Percentiles rank a stretch among this genome's conserved stretches.
These are phyloP conservation scores for Ulmus americana DNA, from an alignment of 331 rosid species.

Conservation along the genomic window DNA sequence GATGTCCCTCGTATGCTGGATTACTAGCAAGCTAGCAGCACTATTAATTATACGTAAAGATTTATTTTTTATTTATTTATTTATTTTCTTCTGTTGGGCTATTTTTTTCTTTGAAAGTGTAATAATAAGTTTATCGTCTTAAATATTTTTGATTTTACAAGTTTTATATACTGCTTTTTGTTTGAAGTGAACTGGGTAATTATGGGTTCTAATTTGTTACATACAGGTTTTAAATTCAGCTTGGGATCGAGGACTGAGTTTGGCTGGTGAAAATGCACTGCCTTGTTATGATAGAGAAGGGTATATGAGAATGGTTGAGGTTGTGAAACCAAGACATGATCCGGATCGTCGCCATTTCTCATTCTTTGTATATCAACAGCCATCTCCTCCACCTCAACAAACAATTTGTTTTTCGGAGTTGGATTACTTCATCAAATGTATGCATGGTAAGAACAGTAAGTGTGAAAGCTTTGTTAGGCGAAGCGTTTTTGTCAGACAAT, in stretches of 20 bases:
- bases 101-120: not conserved
- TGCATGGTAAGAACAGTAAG: constrained; percentile 65
- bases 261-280: constrained; percentile 82
- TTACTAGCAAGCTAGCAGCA: constrained; percentile 6
- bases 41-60: constrained; percentile 5
- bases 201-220: not conserved
- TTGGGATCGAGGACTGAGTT: constrained; percentile 68
- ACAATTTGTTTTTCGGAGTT: constrained; percentile 64
- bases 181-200: not conserved
- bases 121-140: not conserved
- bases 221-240: constrained; percentile 70
- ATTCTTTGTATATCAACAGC: constrained; percentile 73
- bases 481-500: not conserved
- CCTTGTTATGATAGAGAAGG: constrained; percentile 79
- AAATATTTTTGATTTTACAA: not conserved
- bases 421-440: constrained; percentile 74
- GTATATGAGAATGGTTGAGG: constrained; percentile 60
- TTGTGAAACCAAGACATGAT: constrained; percentile 84
- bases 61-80: too few species aligned
- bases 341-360: constrained; percentile 80
- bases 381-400: constrained; percentile 56
- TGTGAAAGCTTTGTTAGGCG: not conserved
- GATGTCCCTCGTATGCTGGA: not conserved
- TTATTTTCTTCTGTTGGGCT: too few species aligned
- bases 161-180: too few species aligned